These are phyloP conservation scores for Excoecaria cochinchinensis DNA, from an alignment of 345 rosid genomes.

Conservation along the genomic window DNA sequence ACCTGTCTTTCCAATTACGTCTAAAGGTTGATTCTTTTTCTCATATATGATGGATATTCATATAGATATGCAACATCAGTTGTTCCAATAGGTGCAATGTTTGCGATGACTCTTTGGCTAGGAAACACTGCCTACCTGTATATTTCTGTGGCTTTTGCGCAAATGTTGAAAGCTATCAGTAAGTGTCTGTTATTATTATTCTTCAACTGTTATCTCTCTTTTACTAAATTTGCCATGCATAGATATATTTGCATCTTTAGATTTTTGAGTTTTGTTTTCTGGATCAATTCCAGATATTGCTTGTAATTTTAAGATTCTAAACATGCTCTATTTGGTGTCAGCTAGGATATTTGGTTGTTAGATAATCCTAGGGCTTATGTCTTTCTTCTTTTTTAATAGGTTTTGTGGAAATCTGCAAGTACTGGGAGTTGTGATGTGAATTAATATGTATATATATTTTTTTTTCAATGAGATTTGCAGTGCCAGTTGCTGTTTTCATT, in stretches of 20 bases:
- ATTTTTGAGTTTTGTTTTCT: not conserved
- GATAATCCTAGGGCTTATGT: not conserved
- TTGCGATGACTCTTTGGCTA: slow-evolving; percentile 98
- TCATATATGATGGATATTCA: not conserved
- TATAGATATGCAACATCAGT: slow-evolving; percentile 64
- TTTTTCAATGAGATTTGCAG: slow-evolving; percentile 54
- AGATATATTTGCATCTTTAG: not conserved
- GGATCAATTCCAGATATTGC: not conserved
- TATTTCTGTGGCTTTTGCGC: slow-evolving; percentile 95
- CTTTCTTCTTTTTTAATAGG: not conserved
- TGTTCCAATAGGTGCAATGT: slow-evolving; percentile 91
- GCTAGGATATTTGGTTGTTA: not conserved
- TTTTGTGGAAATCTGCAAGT: not conserved
- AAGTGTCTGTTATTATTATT: slow-evolving; percentile 25
- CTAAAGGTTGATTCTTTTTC: not conserved
- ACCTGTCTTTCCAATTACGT: not conserved
- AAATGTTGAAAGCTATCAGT: slow-evolving; percentile 98
- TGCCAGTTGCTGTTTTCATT: slow-evolving; percentile 95
- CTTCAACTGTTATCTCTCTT: not conserved
- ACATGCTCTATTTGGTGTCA: not conserved
- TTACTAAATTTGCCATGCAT: not conserved
- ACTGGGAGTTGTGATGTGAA: slow-evolving; percentile 6
- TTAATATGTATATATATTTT: not conserved
- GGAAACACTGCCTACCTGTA: slow-evolving; percentile 97
- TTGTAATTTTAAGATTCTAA: not conserved